phyloP scores from a whole-genome alignment of 805 yeast genomes.

The Yamadazyma kitorensis region DNA sequence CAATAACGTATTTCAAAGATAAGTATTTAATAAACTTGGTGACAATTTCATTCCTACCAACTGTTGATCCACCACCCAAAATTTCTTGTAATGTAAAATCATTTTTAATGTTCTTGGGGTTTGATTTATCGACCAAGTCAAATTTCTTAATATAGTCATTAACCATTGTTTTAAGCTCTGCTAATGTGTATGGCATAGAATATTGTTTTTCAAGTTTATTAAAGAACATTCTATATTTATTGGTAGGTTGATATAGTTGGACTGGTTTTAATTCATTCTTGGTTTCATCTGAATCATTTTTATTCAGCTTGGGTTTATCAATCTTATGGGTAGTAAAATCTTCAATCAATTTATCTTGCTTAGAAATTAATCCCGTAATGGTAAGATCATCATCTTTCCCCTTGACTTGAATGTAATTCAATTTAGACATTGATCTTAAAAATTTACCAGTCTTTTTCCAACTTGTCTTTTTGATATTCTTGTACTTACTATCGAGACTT shows the following conservation, averaged over 20 bases:
- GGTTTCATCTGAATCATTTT: constrained; percentile 14
- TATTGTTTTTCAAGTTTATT: constrained; percentile 37
- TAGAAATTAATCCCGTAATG: constrained; percentile 49
- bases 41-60: constrained; percentile 44
- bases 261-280: constrained; percentile 27
- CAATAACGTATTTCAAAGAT: constrained; percentile 49
- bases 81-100: constrained; percentile 54
- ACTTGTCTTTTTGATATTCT: constrained; percentile 72
- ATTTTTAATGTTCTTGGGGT: constrained; percentile 52
- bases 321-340: constrained; percentile 63
- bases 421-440: constrained; percentile 82
- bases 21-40: constrained; percentile 45
- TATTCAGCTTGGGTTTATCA: constrained; percentile 15
- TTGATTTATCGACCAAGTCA: constrained; percentile 47
- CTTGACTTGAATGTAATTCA: constrained; percentile 61
- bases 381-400: constrained; percentile 84
- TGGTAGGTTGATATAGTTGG: constrained; percentile 57
- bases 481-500: constrained; percentile 48
- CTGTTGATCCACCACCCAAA: constrained; percentile 27
- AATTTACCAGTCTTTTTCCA: constrained; percentile 90
- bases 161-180: constrained; percentile 53
- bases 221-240: constrained; percentile 46
- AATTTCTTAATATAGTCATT: constrained; percentile 54
- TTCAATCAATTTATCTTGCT: constrained; percentile 45
- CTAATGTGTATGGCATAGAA: constrained; percentile 45